Base-by-base conservation (phyloP, 176 grass and related monocot genomes). In the Neostapfia colusana region DNA sequence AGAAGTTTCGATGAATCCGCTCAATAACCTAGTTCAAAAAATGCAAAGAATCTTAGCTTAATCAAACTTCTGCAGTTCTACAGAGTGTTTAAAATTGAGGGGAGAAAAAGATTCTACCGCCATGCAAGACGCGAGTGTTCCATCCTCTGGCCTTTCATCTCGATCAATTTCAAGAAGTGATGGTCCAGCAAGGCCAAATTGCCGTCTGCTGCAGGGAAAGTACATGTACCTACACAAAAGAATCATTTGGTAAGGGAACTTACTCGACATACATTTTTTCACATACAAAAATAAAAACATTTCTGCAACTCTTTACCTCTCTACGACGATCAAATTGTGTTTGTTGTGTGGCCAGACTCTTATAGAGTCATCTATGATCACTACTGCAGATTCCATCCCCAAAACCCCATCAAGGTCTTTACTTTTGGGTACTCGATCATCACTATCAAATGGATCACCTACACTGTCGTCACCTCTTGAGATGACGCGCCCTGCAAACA, bases 321-420 rank as follows among this genome's bases (percentile, higher is more conserved):
- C 95, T 10, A 99, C 95, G 74, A 95, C 80, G 74, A 99, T 99
- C 84, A 99, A 82, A 70, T 95, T 99, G 78, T 89, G 83, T 79
- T 90, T 95, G 71, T 99, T 99, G 74, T 92, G 95, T 10, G 95
- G 95, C 95, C 95, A 99, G 21, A 99, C 92, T 65, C 89, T 93
- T 51, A 90, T 67, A 40, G 95, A 95, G 72, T 99, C 95, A 62
- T 99, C 95, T 27, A 99, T 95, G 56, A 99, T 99, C 36, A 99
- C 87, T 35, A 99, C 95, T 54, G 89, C 95, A 34, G 91, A 92
- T 77, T 99, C 95, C 95, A 99, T 90, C 20, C 95, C 95, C 66
- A 99, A 74, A 45, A 99, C 95, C 43, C 95, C 95, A 74, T 99
- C 95, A 44, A 99, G 85, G 81, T 99, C 95, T 85, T 99, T 99